A percentile compares a stretch with the other conserved stretches of the same genome.
These are phyloP conservation scores for Starmerella bombi DNA, from an alignment of 805 yeast species.

Conservation along the genomic window DNA sequence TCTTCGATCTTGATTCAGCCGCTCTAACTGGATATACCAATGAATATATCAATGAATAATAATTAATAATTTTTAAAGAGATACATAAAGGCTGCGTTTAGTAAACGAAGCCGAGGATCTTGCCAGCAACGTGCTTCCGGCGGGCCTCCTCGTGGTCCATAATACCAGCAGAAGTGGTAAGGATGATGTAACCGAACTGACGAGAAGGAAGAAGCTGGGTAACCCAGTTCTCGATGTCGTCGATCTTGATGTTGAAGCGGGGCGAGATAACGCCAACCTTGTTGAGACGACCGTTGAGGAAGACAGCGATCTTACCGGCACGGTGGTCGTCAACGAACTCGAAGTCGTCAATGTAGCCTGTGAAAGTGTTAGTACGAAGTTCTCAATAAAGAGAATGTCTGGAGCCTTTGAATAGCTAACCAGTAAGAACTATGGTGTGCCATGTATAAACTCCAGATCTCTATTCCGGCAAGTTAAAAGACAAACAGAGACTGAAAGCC, in stretches of 20 bases:
- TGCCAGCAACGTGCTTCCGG: conserved; percentile 99
- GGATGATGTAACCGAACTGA: conserved; percentile 95
- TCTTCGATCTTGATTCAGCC: too few species aligned
- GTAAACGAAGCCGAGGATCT: conserved; percentile 96
- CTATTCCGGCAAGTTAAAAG: conserved; percentile 95
- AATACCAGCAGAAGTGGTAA: conserved; percentile 98
- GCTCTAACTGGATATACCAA: too few species aligned
- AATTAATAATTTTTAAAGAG: conserved; percentile 1
- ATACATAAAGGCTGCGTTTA: conserved; percentile 29
- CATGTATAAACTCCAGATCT: conserved; percentile 22
- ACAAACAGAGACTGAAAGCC: conserved; percentile 71
- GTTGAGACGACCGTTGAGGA: conserved; percentile 95
- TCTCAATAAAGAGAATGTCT: conserved; percentile 6
- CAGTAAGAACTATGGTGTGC: conserved; percentile 2
- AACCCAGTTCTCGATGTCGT: conserved; percentile 96
- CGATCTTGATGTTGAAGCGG: conserved; percentile 93
- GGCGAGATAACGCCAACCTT: conserved; percentile 98
- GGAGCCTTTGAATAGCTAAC: conserved; percentile 11
- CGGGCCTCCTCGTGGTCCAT: conserved; percentile 99
- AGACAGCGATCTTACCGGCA: conserved; percentile 93
- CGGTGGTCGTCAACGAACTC: conserved; percentile 98
- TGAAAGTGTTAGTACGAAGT: conserved; percentile 13
- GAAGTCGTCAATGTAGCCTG: conserved; percentile 88
- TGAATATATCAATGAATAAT: neutral
- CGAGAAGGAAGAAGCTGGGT: conserved; percentile 97